A percentile compares a stretch with the other conserved stretches of the same genome.
These are phyloP conservation scores for Lachnellula hyalina DNA, from an alignment of 2,329 filamentous ascomycete genomes.

Conservation along the genomic window DNA sequence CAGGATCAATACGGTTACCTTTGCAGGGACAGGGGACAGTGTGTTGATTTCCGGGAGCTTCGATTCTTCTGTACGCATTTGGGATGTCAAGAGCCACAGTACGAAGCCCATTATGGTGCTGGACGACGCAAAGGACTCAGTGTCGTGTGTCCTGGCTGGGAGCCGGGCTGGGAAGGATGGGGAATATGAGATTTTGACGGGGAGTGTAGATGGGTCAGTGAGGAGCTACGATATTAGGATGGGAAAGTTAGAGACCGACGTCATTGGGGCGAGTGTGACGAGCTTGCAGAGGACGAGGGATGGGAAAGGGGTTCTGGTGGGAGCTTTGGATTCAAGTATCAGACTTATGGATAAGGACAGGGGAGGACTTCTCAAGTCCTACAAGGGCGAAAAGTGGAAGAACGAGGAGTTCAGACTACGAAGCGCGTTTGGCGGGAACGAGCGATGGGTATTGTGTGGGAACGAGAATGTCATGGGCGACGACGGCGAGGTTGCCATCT, in stretches of 20 bases:
- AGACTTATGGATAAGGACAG: constrained; percentile 74
- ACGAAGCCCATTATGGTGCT: constrained; percentile 67
- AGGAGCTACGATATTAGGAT: constrained; percentile 77
- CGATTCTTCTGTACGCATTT: constrained; percentile 70
- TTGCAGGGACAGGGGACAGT: constrained; percentile 69
- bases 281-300: constrained; percentile 67
- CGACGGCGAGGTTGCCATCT: constrained; percentile 52
- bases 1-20: constrained; percentile 71
- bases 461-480: constrained; percentile 51
- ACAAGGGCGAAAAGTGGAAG: constrained; percentile 48
- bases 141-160: constrained; percentile 36
- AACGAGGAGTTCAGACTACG: constrained; percentile 27
- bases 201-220: constrained; percentile 79
- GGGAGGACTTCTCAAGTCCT: constrained; percentile 69
- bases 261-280: constrained; percentile 68
- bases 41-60: constrained; percentile 70
- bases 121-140: constrained; percentile 65
- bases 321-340: constrained; percentile 69
- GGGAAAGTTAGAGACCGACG: constrained; percentile 66
- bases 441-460: constrained; percentile 74
- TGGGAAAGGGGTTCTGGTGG: constrained; percentile 68
- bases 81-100: constrained; percentile 57
- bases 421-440: constrained; percentile 61
- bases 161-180: constrained; percentile 16
- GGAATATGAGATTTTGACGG: constrained; percentile 58